phyloP scores from a whole-genome alignment of 192 early-diverging fungal species.

The Phycomyces blakesleeanus region DNA sequence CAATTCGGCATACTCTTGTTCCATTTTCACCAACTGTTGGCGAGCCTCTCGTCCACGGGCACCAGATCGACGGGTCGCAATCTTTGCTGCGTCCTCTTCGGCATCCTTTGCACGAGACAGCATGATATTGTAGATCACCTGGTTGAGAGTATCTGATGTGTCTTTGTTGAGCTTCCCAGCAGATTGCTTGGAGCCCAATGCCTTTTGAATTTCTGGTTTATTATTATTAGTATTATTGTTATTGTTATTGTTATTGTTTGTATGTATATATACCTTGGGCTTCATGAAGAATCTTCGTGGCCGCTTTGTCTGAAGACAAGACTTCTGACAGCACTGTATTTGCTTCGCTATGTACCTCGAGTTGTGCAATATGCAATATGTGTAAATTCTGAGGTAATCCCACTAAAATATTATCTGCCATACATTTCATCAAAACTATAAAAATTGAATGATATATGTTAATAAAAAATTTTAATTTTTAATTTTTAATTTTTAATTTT shows the following conservation, averaged over 20 bases:
- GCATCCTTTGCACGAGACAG: conserved; percentile 39
- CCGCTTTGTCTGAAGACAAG: conserved; percentile 57
- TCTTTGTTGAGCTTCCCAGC: background rate
- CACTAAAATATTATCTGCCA: conserved; percentile 61
- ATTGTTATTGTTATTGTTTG: too few species aligned
- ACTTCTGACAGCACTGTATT: conserved; percentile 60
- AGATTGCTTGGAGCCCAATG: background rate
- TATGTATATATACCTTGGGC: conserved; percentile 22
- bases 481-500: too few species aligned
- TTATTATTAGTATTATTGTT: too few species aligned
- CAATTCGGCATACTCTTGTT: conserved; percentile 34
- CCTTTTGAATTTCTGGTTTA: background rate
- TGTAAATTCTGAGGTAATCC: conserved; percentile 81
- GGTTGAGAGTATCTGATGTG: conserved; percentile 11
- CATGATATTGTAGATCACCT: conserved; percentile 39
- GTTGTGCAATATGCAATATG: conserved; percentile 79
- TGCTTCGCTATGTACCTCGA: conserved; percentile 55
- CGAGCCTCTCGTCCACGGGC: conserved; percentile 61
- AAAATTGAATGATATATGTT: background rate
- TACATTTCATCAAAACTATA: conserved; percentile 52
- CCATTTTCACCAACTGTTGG: conserved; percentile 44
- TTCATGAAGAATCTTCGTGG: conserved; percentile 42
- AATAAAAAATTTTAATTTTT: conserved; percentile 13
- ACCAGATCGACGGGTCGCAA: conserved; percentile 64
- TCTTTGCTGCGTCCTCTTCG: conserved; percentile 48